Evolutionary conservation across 2,329 filamentous ascomycete species (phyloP).

Genomic region (Pseudonectria foliicola): DNA sequence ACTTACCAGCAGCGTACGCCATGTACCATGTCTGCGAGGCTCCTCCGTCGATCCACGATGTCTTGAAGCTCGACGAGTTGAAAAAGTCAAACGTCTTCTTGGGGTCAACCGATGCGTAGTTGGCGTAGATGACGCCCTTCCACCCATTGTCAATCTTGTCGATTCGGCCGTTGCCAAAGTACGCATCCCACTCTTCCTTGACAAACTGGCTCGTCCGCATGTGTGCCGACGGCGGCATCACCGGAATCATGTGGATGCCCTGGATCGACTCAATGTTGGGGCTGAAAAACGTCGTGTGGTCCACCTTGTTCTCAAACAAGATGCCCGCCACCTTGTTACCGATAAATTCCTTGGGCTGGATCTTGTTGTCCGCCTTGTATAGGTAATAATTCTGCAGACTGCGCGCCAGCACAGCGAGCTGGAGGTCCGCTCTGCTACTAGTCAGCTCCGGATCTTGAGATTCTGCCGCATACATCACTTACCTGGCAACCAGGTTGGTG

Average conservation of each 20-base stretch:
- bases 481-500: conserved; percentile 68
- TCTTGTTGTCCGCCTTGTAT: conserved; percentile 60
- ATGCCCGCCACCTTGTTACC: conserved; percentile 67
- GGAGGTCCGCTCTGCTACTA: conserved; percentile 59
- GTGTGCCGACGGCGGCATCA: conserved; percentile 61
- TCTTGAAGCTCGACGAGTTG: conserved; percentile 55
- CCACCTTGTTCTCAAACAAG: conserved; percentile 90
- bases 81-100: conserved; percentile 69
- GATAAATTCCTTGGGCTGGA: conserved; percentile 69
- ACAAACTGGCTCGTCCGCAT: conserved; percentile 66
- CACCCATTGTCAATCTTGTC: conserved; percentile 67
- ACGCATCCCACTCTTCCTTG: conserved; percentile 71
- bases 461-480: conserved; percentile 12
- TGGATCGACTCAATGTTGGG: conserved; percentile 62
- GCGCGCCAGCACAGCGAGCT: conserved; percentile 71
- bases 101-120: conserved; percentile 72
- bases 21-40: conserved; percentile 81
- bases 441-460: background rate
- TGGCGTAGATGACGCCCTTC: conserved; percentile 79
- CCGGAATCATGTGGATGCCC: conserved; percentile 78
- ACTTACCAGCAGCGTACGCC: conserved; percentile 66
- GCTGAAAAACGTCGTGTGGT: conserved; percentile 89
- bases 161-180: conserved; percentile 63
- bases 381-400: conserved; percentile 77
- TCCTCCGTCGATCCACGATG: conserved; percentile 69